These are phyloP conservation scores for Colletotrichum zoysiae DNA, from an alignment of 2,329 filamentous ascomycete species.

Conservation along the genomic window DNA sequence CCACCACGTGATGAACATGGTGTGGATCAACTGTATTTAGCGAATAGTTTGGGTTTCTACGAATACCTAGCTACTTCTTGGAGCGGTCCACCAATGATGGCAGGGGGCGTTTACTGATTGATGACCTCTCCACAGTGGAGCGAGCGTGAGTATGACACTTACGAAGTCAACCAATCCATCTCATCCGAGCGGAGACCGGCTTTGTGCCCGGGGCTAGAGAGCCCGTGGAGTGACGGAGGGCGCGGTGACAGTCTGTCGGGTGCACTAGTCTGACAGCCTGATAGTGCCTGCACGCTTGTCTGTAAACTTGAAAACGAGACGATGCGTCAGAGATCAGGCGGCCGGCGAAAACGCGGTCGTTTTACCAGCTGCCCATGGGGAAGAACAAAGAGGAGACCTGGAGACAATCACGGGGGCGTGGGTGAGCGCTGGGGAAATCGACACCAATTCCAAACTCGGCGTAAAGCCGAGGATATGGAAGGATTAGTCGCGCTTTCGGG, in stretches of 20 bases:
- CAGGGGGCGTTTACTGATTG: constrained; percentile 27
- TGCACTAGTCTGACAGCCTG: constrained; percentile 2
- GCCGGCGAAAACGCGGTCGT: constrained; percentile 36
- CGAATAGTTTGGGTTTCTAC: neutral
- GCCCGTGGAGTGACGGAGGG: constrained; percentile 30
- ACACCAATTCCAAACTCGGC: constrained; percentile 37
- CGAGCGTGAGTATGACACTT: constrained; percentile 8
- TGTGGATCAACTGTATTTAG: constrained; percentile 23
- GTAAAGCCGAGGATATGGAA: constrained; percentile 24
- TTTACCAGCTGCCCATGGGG: constrained; percentile 38
- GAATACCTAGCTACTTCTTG: neutral
- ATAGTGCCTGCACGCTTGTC: constrained; percentile 18
- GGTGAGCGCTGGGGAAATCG: constrained; percentile 10
- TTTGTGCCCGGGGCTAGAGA: constrained; percentile 20
- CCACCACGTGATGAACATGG: constrained; percentile 26
- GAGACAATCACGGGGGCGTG: constrained; percentile 12
- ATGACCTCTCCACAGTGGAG: constrained; percentile 35
- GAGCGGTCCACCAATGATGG: neutral
- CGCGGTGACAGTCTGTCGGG: constrained; percentile 9
- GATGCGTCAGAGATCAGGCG: constrained; percentile 23
- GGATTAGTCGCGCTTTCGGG: constrained; percentile 27
- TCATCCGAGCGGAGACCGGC: constrained; percentile 29
- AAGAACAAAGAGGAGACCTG: constrained; percentile 37
- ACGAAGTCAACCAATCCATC: constrained; percentile 18
- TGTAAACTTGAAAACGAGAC: constrained; percentile 18